Conservation (phyloP, 768 basidiomycete genomes). For the Lentinula sp. region DNA sequence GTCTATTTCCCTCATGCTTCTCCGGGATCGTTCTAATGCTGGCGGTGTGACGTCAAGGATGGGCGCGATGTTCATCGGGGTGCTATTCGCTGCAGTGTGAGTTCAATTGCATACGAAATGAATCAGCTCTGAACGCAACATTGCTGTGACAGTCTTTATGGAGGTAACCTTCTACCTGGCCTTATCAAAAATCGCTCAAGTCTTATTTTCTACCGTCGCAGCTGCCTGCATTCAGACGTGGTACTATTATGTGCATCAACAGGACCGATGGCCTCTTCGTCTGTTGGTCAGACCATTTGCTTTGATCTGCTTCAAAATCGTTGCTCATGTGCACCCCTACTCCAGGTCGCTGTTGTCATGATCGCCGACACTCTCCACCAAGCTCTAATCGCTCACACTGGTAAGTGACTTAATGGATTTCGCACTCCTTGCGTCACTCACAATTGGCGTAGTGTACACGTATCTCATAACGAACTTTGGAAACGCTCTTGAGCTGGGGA, state of each 20-base stretch:
- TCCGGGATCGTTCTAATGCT: not conserved
- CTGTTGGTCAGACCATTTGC: not conserved
- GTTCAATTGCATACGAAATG: not conserved
- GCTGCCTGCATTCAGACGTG: constrained; percentile 1
- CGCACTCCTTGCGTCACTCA: not conserved
- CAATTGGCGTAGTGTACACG: constrained; percentile 27
- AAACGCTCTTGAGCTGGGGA: constrained; percentile 17
- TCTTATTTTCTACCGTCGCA: not conserved
- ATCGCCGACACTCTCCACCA: constrained; percentile 1
- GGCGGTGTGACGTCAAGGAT: not conserved
- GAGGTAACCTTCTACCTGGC: not conserved
- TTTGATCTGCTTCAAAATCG: not conserved
- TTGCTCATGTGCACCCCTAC: not conserved
- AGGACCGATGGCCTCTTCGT: constrained; percentile 3
- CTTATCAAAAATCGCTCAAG: not conserved
- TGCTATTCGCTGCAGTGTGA: not conserved
- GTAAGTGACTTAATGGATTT: constrained; percentile 19
- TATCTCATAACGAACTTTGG: constrained; percentile 39
- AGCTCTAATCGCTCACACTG: constrained; percentile 40
- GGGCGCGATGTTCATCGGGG: constrained; percentile 4
- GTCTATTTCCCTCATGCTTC: not conserved
- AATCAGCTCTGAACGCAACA: not conserved
- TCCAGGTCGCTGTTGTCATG: not conserved
- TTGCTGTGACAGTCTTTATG: not conserved
- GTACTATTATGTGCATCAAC: constrained; percentile 3